Evolutionary conservation across 257 asterid genomes (phyloP).

Genomic region (Solanum chilense): DNA sequence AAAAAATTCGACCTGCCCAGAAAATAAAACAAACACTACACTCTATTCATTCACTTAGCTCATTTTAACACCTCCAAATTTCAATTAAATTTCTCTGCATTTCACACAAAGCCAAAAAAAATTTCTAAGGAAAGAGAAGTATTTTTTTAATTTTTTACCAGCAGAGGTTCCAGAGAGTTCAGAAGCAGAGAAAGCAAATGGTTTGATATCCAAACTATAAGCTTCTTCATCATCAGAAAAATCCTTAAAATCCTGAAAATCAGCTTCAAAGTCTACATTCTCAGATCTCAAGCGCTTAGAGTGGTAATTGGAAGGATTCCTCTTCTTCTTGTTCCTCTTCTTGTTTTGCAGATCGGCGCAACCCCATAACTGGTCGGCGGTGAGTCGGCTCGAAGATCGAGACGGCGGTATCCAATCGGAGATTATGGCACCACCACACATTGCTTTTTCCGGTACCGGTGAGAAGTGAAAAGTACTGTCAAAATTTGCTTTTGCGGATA

Average conservation of each 20-base stretch:
- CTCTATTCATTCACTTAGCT: background rate
- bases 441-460: conserved; percentile 1
- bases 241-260: conserved; percentile 76
- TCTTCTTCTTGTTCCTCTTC: conserved; percentile 11
- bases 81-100: background rate
- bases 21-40: background rate
- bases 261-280: conserved; percentile 58
- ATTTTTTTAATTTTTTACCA: background rate
- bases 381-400: conserved; percentile 55
- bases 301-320: conserved; percentile 12
- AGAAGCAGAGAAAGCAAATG: conserved; percentile 9
- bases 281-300: conserved; percentile 53
- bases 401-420: conserved; percentile 43
- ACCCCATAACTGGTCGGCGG: conserved; percentile 78
- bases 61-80: background rate
- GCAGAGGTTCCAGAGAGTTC: background rate
- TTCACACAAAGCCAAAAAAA: background rate
- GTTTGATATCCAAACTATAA: conserved; percentile 16
- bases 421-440: conserved; percentile 94
- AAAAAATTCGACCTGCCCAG: background rate
- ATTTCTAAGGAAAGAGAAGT: background rate
- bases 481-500: background rate
- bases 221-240: conserved; percentile 20
- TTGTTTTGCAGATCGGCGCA: conserved; percentile 15
- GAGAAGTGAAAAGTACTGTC: background rate